These are phyloP conservation scores for Delitschia confertaspora DNA, from an alignment of 495 filamentous ascomycete species.

Conservation along the genomic window DNA sequence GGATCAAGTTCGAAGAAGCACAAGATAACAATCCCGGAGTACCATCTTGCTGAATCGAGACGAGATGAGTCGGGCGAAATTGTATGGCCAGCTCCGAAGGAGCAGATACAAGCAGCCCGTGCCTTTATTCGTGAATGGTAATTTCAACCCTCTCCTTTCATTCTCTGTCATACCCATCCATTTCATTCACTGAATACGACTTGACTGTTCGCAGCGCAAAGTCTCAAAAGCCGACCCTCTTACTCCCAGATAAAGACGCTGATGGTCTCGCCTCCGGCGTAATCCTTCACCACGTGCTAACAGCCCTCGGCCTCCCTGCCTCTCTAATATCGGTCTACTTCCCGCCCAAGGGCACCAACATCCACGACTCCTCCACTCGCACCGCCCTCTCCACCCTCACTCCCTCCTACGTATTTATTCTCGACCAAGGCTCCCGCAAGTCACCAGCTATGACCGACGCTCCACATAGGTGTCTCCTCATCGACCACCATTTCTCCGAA, in stretches of 20 bases:
- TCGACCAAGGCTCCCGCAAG: constrained; percentile 50
- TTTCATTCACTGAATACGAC: no score
- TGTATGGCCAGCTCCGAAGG: constrained; percentile 47
- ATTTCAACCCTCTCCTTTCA: constrained; percentile 14
- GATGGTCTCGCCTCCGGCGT: constrained; percentile 52
- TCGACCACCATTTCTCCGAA: constrained; percentile 49
- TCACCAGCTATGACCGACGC: constrained; percentile 41
- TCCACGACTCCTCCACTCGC: constrained; percentile 43
- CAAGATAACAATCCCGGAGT: constrained; percentile 29
- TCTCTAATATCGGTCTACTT: constrained; percentile 45
- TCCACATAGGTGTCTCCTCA: constrained; percentile 40
- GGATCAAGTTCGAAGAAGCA: constrained; percentile 24
- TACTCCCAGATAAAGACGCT: constrained; percentile 55
- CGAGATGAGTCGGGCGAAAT: constrained; percentile 37
- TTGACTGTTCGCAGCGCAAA: constrained; percentile 17
- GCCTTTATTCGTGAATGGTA: constrained; percentile 46
- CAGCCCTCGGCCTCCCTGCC: constrained; percentile 41
- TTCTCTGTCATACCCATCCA: no score
- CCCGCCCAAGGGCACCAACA: constrained; percentile 42
- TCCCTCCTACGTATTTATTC: constrained; percentile 47
- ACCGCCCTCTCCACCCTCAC: constrained; percentile 37
- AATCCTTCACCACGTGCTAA: constrained; percentile 47
- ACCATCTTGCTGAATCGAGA: constrained; percentile 30
- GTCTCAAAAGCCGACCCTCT: constrained; percentile 34
- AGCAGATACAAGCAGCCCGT: constrained; percentile 41